Evolutionary conservation across 2,329 filamentous ascomycete genomes (phyloP), one percentile per base, ranked within the genome.

Genomic region (Epichloe glyceriae): DNA sequence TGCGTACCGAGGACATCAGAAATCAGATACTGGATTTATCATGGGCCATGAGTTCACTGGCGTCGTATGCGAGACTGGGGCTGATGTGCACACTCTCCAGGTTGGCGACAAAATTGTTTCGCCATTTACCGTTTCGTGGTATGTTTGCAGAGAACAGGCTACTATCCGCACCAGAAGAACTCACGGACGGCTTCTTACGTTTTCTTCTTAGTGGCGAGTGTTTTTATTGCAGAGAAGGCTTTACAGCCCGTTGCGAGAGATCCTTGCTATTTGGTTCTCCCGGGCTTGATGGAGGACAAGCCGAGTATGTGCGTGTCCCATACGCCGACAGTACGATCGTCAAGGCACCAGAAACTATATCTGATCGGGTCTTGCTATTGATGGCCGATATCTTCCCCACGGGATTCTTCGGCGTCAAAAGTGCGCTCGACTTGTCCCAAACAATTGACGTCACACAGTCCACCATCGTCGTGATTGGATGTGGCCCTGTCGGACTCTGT

Each of bases 301-400:
- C 88, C 34, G 83, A 93, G 67, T 94, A 83, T 62, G 84, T 90
- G 48, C 82, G 88, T 35, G 78, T 95, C 14, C 90, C 90, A 0
- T 71, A 84, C 50, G 89, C 89, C 11, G 88, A 95, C 61, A 80
- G 81, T 37, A 94, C 88, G 1, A 79, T 84, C n/a, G 76, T 89
- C 61, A 84, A 83, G 60, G 83, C 88, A 0, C 67, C 78, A 2
- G 79, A 76, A 8, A 60, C 57, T n/a, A 84, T 94, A 52, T 79
- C 83, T 19, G 83, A 91, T 57, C 78, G 85, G 56, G 81, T 81
- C 37, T 73, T 94, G 46, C 81, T 94, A 6, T 75, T 95, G 26
- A 95, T 95, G 89, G 88, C 87, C 15, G 89, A 95, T 62, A 94
- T 95, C 60, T 95, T 93, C 67, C 89, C 89, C 1, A 88, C 83